Evolutionary conservation across 768 basidiomycete species (phyloP), one percentile per base, ranked within the genome.

Genomic region (Naganishia antarctica): DNA sequence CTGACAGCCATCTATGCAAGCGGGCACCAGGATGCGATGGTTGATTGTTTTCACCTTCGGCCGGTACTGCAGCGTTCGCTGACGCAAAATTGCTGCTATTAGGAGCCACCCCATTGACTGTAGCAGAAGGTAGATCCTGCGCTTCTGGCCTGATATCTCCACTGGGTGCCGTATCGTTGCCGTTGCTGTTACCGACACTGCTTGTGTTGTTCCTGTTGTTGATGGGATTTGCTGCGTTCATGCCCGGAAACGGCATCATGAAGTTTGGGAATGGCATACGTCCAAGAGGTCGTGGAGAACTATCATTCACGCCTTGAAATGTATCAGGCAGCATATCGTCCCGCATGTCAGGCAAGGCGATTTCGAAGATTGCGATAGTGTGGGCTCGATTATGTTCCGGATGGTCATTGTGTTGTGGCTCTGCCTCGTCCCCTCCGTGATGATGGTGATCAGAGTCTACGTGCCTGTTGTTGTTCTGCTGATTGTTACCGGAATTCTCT

Each of bases 311-410:
- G n/a, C 53, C 53, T 25, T 57, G 53, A 26, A 57, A 57, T 16
- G 53, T 25, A 13, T 57, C 37, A 8, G 53, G 53, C 53, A 57
- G 21, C 53, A 57, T 57, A 18, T 57, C 32, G n/a, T 32, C 37
- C 23, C 34, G 34, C 53, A 57, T 57, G 16, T 57, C 53, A 21
- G 53, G 53, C 34, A 57, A 23, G n/a, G 53, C 32, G 32, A 57
- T 57, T 40, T 57, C 53, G 53, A 57, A 57, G n/a, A 57, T 57
- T 1, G 53, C 53, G 32, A 57, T 57, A 3, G 53, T 57, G 32
- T 40, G 53, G 13, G 53, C 23, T 15, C 40, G 53, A 13, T 34
- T 32, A 11, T 21, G 43, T 7, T 40, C 16, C 37, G 37, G 16
- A 21, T 21, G 43, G 13, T 21, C 18, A 18, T 44, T 21, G 43